Evolutionary conservation across 2,329 filamentous ascomycete species (phyloP).

Genomic region (Talaromyces verruculosus): DNA sequence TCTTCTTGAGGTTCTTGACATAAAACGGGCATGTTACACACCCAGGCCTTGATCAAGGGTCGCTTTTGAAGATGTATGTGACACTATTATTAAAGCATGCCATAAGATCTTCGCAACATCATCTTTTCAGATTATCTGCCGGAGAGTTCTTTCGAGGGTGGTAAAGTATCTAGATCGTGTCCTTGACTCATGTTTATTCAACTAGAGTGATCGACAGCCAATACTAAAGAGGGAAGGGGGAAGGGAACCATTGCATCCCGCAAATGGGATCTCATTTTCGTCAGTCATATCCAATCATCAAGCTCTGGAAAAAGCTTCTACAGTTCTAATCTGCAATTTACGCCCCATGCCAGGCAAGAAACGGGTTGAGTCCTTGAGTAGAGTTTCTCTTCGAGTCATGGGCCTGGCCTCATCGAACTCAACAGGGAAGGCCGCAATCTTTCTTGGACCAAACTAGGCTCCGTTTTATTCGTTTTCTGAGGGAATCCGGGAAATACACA

Average conservation of each 20-base stretch:
- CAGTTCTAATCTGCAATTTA: not conserved
- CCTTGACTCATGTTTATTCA: conserved; percentile 7
- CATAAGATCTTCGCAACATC: not conserved
- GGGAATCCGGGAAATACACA: not conserved
- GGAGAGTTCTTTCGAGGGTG: not conserved
- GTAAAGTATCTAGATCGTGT: not conserved
- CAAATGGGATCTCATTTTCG: not conserved
- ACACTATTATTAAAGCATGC: not conserved
- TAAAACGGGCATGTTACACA: not conserved
- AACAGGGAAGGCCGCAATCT: not conserved
- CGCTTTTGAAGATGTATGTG: not conserved
- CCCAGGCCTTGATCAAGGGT: not conserved
- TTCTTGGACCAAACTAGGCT: not conserved
- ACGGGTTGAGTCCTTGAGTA: not conserved
- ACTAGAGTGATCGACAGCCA: conserved; percentile 9
- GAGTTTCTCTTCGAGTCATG: conserved; percentile 5
- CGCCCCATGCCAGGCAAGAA: not conserved
- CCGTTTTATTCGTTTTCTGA: not conserved
- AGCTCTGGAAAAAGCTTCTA: not conserved
- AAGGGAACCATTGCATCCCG: not conserved
- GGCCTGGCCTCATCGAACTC: not conserved
- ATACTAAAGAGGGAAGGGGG: not conserved
- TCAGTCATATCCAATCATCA: not conserved
- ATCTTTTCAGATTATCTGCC: not conserved
- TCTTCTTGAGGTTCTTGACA: not conserved